Conservation (phyloP, 2,329 filamentous ascomycete genomes). For the Calonectria pseudoturangicola region DNA sequence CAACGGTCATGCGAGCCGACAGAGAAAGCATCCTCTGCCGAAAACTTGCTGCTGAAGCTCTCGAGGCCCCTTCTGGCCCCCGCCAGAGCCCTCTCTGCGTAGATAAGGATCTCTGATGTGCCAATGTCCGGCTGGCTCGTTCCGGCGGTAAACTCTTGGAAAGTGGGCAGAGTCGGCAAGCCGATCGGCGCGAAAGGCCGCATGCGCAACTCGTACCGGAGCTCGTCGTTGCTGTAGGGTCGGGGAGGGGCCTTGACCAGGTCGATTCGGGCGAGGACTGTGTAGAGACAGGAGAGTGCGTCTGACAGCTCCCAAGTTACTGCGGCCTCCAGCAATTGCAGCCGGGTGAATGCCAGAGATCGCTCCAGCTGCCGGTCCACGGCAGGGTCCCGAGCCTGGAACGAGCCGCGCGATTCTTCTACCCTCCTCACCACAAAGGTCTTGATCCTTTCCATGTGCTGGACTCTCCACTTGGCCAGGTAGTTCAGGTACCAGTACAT, state of each 20-base stretch:
- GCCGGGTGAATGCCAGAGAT: conserved; percentile 74
- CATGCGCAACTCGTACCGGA: conserved; percentile 91
- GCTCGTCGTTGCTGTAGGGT: conserved; percentile 79
- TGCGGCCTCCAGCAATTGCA: conserved; percentile 78
- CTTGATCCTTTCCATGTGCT: conserved; percentile 84
- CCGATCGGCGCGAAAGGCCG: conserved; percentile 84
- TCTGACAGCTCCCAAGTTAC: conserved; percentile 76
- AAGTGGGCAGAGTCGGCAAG: conserved; percentile 80
- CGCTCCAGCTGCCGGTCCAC: conserved; percentile 67
- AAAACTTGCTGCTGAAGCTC: conserved; percentile 69
- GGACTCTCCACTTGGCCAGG: conserved; percentile 79
- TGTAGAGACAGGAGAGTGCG: conserved; percentile 78
- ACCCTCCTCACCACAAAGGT: conserved; percentile 73
- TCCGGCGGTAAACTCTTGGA: conserved; percentile 74
- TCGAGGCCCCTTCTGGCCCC: conserved; percentile 75
- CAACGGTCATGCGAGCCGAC: conserved; percentile 77
- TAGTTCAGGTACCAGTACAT: conserved; percentile 96
- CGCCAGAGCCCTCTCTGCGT: conserved; percentile 67
- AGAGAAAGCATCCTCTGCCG: conserved; percentile 71
- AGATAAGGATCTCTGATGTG: conserved; percentile 64
- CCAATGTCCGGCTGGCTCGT: conserved; percentile 63
- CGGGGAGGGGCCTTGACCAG: conserved; percentile 71
- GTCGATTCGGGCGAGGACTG: conserved; percentile 75
- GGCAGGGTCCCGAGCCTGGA: conserved; percentile 46
- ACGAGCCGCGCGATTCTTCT: conserved; percentile 53